Base-by-base conservation (phyloP, 768 basidiomycete species). In the Cubamyces lactineus region DNA sequence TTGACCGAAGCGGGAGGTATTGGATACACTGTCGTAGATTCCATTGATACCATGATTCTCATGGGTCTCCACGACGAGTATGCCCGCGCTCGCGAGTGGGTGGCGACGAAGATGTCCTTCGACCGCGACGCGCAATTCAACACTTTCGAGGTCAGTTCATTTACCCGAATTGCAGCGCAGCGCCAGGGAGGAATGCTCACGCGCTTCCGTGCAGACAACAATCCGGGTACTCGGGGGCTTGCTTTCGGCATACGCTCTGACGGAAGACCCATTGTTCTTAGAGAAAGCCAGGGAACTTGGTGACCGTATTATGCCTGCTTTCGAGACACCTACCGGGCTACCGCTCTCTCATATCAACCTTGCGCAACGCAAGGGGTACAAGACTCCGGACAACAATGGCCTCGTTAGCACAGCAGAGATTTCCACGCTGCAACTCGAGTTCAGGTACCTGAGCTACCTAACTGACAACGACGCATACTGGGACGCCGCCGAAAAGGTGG, bases 141-240 rank as follows among this genome's bases (percentile, higher is more conserved):
- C 72, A 94, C 92, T 0, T 98, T 98, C 68, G 96, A 98, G 82
- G 94, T 92, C 63, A 45, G 86, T 28, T 6, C 8, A 1, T 12
- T 34, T 16, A 6, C 15, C 6, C 23, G 24, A 23, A n/a, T 16
- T 24, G n/a, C 7, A 5, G 6, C 8, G 11, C 23, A 30, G 50
- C 24, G 34, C 47, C 7, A 42, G 45, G 45, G 42, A n/a, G 38
- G 30, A 65, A 58, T 61, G n/a, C 51, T 57, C 41, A 47, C 42
- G 49, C 43, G 13, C 34, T 34, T 34, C 34, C 34, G 11, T 34
- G 34, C 64, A 96, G 93, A 95, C 92, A 1, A 97, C 94, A 0
- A 98, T 97, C 54, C 87, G 96, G 23, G 84, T 96, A 1, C 80
- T 98, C 3, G 96, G 96, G 9, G 96, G 96, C 0, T 82, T 98